These are phyloP conservation scores for Flaveria robusta DNA, from an alignment of 129 eudicot species.

Conservation along the genomic window DNA sequence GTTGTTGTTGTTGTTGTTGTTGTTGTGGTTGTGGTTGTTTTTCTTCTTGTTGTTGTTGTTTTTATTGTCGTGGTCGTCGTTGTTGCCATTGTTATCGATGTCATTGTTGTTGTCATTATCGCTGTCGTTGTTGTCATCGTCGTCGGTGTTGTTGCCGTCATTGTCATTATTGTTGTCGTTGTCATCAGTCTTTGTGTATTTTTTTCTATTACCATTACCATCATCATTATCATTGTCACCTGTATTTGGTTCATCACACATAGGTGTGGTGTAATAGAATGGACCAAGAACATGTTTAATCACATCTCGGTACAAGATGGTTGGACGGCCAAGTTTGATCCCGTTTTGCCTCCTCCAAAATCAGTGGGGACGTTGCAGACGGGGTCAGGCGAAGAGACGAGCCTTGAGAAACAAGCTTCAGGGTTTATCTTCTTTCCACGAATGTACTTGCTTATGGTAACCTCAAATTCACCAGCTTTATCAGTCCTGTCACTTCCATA, in stretches of 20 bases:
- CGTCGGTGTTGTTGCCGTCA: background rate
- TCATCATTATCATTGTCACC: slow-evolving; percentile 23
- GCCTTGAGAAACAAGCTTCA: slow-evolving; percentile 65
- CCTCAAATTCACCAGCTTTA: slow-evolving; percentile 57
- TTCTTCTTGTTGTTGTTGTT: too few species aligned
- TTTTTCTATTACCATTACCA: slow-evolving; percentile 28
- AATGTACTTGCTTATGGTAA: slow-evolving; percentile 45
- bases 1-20: too few species aligned
- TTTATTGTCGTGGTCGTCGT: too few species aligned
- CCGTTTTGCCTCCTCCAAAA: slow-evolving; percentile 72
- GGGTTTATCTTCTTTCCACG: slow-evolving; percentile 56
- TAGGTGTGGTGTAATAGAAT: slow-evolving; percentile 82
- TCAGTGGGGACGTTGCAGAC: slow-evolving; percentile 74
- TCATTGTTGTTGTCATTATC: too few species aligned
- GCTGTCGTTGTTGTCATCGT: background rate
- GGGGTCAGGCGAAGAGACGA: slow-evolving; percentile 74
- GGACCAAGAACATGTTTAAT: slow-evolving; percentile 59
- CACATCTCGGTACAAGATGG: slow-evolving; percentile 56
- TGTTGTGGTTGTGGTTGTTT: too few species aligned
- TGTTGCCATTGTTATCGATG: too few species aligned
- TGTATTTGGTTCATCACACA: slow-evolving; percentile 79
- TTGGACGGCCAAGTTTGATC: slow-evolving; percentile 66
- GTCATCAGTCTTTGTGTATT: slow-evolving; percentile 12
- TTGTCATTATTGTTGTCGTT: background rate
- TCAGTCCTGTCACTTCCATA: slow-evolving; percentile 82